phyloP scores from a whole-genome alignment of 2,329 filamentous ascomycete species.

The Aspergillus nomiae region DNA sequence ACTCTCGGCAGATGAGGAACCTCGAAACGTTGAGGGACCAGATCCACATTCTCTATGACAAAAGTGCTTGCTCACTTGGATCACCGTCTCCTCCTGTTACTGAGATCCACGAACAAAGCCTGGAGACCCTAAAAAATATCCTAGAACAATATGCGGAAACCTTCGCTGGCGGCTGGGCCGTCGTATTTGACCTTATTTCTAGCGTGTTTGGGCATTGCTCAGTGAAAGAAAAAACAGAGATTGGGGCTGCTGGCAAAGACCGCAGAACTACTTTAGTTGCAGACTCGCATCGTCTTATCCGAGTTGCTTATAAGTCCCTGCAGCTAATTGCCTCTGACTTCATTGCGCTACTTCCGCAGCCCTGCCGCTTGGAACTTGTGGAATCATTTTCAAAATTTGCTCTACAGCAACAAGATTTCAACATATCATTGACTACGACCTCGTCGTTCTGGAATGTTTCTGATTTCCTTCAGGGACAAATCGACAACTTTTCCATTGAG shows the following conservation, averaged over 20 bases:
- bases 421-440: constrained; percentile 91
- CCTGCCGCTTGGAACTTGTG: constrained; percentile 75
- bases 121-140: constrained; percentile 79
- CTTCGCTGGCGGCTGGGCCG: constrained; percentile 79
- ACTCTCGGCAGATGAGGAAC: constrained; percentile 70
- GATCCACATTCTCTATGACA: constrained; percentile 59
- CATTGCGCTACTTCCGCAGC: constrained; percentile 69
- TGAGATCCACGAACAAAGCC: constrained; percentile 76
- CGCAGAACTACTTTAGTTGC: constrained; percentile 29
- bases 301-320: constrained; percentile 83
- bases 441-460: constrained; percentile 97
- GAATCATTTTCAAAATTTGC: constrained; percentile 89
- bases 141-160: constrained; percentile 87
- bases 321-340: constrained; percentile 97
- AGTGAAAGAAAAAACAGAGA: constrained; percentile 34
- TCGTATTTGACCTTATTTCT: constrained; percentile 81
- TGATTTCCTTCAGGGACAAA: constrained; percentile 69
- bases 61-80: constrained; percentile 57
- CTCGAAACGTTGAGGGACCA: constrained; percentile 67
- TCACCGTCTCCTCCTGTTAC: constrained; percentile 66
- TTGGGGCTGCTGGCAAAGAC: constrained; percentile 12
- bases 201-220: constrained; percentile 68
- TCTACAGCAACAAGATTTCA: constrained; percentile 86
- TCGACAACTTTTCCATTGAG: constrained; percentile 44
- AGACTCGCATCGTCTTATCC: constrained; percentile 72